Conservation (phyloP, 2,329 filamentous ascomycete genomes). For the Shiraia sp. region DNA sequence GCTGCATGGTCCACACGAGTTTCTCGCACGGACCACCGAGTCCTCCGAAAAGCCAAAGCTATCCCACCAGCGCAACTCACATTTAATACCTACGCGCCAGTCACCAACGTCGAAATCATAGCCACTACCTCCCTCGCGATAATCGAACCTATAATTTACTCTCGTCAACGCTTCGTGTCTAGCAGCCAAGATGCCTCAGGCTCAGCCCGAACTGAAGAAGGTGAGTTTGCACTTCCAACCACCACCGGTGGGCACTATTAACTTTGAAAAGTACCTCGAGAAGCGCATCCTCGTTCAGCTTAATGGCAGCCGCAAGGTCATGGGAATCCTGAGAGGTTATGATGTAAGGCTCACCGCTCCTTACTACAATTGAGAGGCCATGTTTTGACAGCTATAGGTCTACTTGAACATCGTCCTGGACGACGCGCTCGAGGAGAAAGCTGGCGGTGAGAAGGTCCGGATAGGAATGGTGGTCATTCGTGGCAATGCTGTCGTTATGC, state of each 20-base stretch:
- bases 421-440: slow-evolving; percentile 93
- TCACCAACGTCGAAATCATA: slow-evolving; percentile 2
- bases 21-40: slow-evolving; percentile 14
- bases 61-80: slow-evolving; percentile 14
- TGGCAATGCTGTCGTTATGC: slow-evolving; percentile 97
- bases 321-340: slow-evolving; percentile 91
- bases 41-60: slow-evolving; percentile 28
- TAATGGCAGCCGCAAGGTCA: slow-evolving; percentile 96
- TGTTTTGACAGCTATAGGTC: slow-evolving; percentile 61
- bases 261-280: slow-evolving; percentile 81
- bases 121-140: neutral
- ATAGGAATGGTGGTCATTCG: slow-evolving; percentile 97
- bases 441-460: slow-evolving; percentile 84
- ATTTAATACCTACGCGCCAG: slow-evolving; percentile 16
- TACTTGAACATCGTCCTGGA: slow-evolving; percentile 98
- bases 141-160: neutral
- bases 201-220: slow-evolving; percentile 98
- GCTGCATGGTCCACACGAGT: slow-evolving; percentile 15
- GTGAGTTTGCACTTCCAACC: slow-evolving; percentile 52
- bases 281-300: slow-evolving; percentile 97
- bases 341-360: slow-evolving; percentile 66
- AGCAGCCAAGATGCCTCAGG: slow-evolving; percentile 81
- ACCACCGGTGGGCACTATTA: slow-evolving; percentile 12
- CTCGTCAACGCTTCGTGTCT: slow-evolving; percentile 1
- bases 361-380: neutral